Evolutionary conservation across 108 stramenopile species (phyloP).

Genomic region (Conticribra guillardii): DNA sequence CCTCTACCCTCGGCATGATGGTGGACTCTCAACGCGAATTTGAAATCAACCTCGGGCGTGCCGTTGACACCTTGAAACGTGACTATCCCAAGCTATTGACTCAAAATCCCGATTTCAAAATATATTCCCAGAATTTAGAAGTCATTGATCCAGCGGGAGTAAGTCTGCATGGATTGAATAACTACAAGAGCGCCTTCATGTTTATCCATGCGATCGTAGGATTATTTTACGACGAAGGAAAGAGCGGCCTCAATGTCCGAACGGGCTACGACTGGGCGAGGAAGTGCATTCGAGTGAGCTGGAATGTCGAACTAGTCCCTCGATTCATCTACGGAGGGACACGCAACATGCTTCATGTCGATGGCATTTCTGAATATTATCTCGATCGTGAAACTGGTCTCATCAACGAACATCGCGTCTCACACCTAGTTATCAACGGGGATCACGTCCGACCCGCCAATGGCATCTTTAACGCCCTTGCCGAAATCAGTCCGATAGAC

Average conservation of each 20-base stretch:
- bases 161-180: conserved; percentile 66
- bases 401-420: conserved; percentile 75
- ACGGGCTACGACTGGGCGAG: conserved; percentile 79
- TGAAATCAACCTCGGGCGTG: conserved; percentile 76
- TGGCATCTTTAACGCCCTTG: conserved; percentile 69
- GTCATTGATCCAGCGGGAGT: conserved; percentile 82
- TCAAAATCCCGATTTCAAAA: conserved; percentile 57
- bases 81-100: conserved; percentile 77
- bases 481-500: conserved; percentile 38
- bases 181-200: conserved; percentile 69
- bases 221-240: conserved; percentile 74
- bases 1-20: conserved; percentile 32
- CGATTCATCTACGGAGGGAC: conserved; percentile 70
- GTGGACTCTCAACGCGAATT: conserved; percentile 65
- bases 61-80: conserved; percentile 61
- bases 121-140: conserved; percentile 65
- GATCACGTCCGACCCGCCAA: conserved; percentile 61
- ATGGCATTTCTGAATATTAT: conserved; percentile 85
- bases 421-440: conserved; percentile 75
- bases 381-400: conserved; percentile 65
- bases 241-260: conserved; percentile 57
- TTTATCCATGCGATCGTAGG: conserved; percentile 74
- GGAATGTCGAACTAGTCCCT: conserved; percentile 84
- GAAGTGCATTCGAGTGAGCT: conserved; percentile 76
- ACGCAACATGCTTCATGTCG: conserved; percentile 70